phyloP scores from a whole-genome alignment of 2,329 filamentous ascomycete species.

The Lachnellula hyalina region DNA sequence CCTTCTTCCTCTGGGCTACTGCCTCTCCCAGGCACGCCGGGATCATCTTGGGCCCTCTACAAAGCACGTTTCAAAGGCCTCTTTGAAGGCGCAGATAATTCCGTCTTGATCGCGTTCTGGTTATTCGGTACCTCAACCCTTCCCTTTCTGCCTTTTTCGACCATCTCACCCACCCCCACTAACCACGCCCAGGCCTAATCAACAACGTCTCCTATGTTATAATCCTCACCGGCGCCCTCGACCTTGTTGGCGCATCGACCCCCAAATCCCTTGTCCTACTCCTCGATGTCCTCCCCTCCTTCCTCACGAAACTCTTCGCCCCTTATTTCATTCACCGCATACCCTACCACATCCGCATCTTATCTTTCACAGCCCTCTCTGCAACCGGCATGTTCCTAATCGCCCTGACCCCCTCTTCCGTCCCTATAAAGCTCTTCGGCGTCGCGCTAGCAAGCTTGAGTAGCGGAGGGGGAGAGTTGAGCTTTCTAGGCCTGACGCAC shows the following conservation, averaged over 20 bases:
- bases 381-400: conserved; percentile 85
- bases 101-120: conserved; percentile 82
- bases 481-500: conserved; percentile 85
- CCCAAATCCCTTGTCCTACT: conserved; percentile 92
- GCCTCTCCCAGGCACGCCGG: conserved; percentile 53
- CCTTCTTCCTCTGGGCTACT: conserved; percentile 36
- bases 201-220: conserved; percentile 99
- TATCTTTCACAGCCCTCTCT: conserved; percentile 70
- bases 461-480: conserved; percentile 82
- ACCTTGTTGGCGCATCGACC: conserved; percentile 80
- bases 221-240: conserved; percentile 89
- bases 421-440: conserved; percentile 72
- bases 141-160: neutral
- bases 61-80: conserved; percentile 57
- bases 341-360: conserved; percentile 70
- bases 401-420: conserved; percentile 69
- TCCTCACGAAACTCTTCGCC: conserved; percentile 79
- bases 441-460: conserved; percentile 81
- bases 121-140: conserved; percentile 66
- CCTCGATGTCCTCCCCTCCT: conserved; percentile 85
- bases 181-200: conserved; percentile 62
- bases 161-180: neutral
- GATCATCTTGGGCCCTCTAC: conserved; percentile 70
- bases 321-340: conserved; percentile 92
- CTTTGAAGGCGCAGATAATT: conserved; percentile 62